These are phyloP conservation scores for Acidomyces sp. DNA, from an alignment of 495 filamentous ascomycete genomes.

Conservation along the genomic window DNA sequence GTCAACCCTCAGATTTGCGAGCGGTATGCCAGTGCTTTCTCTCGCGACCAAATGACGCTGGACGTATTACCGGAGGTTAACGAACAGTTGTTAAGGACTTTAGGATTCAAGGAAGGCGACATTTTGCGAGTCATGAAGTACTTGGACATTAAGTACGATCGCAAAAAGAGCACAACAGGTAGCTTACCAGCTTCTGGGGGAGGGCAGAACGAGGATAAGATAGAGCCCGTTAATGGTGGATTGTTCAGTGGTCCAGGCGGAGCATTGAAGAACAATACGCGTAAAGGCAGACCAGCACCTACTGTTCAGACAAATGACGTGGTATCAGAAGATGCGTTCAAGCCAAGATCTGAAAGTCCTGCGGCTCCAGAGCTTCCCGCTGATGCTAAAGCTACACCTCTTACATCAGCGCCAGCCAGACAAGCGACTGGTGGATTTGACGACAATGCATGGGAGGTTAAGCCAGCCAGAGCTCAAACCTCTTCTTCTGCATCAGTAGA, in stretches of 20 bases:
- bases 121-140: constrained; percentile 87
- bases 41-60: constrained; percentile 89
- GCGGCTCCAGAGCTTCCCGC: constrained; percentile 36
- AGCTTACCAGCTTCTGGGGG: constrained; percentile 26
- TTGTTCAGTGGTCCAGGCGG: constrained; percentile 89
- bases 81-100: constrained; percentile 60
- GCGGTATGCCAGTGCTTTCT: constrained; percentile 78
- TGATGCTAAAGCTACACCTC: constrained; percentile 38
- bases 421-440: constrained; percentile 46
- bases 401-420: constrained; percentile 34
- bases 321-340: constrained; percentile 78
- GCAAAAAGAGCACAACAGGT: constrained; percentile 54
- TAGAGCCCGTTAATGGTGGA: constrained; percentile 39
- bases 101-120: constrained; percentile 90
- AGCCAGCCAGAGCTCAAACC: constrained; percentile 61
- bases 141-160: constrained; percentile 67
- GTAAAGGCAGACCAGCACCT: constrained; percentile 79
- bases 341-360: constrained; percentile 17
- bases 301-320: constrained; percentile 69
- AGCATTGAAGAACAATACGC: constrained; percentile 80
- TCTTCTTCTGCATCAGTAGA: background rate
- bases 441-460: constrained; percentile 94
- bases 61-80: constrained; percentile 77
- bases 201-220: constrained; percentile 25
- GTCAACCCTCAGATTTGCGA: constrained; percentile 86